A percentile compares a stretch with the other conserved stretches of the same genome.
phyloP scores from a whole-genome alignment of 768 basidiomycete genomes.

The Lactarius quietus region DNA sequence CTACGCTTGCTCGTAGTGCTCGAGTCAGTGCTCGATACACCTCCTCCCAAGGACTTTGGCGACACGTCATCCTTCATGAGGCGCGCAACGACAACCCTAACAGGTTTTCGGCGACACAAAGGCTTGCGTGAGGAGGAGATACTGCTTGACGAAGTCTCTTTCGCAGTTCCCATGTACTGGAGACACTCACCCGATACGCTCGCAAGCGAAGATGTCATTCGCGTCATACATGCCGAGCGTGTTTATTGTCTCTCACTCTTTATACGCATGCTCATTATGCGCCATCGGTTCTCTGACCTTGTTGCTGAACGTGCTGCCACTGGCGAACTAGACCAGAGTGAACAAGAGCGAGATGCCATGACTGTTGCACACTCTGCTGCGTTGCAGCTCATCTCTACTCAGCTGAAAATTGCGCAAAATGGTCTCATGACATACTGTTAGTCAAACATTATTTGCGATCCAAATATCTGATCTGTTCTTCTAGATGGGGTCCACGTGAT shows the following conservation, averaged over 20 bases:
- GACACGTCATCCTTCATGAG: conserved; percentile 74
- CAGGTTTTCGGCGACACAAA: conserved; percentile 55
- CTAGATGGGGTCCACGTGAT: conserved; percentile 93
- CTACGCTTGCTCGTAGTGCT: conserved; percentile 82
- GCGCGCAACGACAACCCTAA: conserved; percentile 65
- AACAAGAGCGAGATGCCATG: conserved; percentile 77
- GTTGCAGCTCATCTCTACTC: conserved; percentile 74
- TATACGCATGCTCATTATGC: conserved; percentile 82
- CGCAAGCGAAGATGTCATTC: conserved; percentile 79
- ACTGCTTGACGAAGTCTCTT: conserved; percentile 75
- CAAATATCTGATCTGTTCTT: conserved; percentile 11
- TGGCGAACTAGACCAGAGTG: conserved; percentile 51
- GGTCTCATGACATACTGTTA: conserved; percentile 93
- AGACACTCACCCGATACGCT: conserved; percentile 76
- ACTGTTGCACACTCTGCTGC: conserved; percentile 72
- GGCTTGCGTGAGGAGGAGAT: conserved; percentile 77
- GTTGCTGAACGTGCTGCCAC: conserved; percentile 64
- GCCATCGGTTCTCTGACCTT: conserved; percentile 78
- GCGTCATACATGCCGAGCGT: conserved; percentile 84
- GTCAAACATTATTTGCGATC: conserved; percentile 34
- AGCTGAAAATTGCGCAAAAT: conserved; percentile 82
- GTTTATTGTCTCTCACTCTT: conserved; percentile 86
- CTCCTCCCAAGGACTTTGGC: conserved; percentile 59
- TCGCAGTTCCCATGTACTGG: conserved; percentile 72
- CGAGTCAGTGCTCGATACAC: conserved; percentile 82